These are phyloP conservation scores for Mallotus repandus DNA, from an alignment of 441 rosid genomes.

Conservation along the genomic window DNA sequence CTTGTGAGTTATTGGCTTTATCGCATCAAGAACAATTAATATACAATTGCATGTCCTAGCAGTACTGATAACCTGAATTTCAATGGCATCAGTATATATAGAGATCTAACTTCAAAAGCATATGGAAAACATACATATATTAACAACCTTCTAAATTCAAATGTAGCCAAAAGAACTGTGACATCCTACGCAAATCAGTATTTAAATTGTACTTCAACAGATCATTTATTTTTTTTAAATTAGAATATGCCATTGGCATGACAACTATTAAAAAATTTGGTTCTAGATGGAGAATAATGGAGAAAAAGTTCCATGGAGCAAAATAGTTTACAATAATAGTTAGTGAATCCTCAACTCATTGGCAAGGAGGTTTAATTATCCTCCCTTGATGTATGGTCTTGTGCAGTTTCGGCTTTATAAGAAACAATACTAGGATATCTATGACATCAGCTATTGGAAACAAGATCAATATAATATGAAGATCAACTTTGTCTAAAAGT, in stretches of 20 bases:
- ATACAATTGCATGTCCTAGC: slow-evolving; percentile 98
- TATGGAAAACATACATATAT: neutral
- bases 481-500: neutral
- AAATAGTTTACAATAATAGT: no score
- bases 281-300: neutral
- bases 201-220: neutral
- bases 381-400: neutral
- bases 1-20: slow-evolving; percentile 98
- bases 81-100: slow-evolving; percentile 16
- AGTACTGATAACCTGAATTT: slow-evolving; percentile 87
- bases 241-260: neutral
- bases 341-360: no score
- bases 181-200: neutral
- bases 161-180: neutral
- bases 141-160: neutral
- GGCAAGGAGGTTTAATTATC: neutral
- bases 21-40: slow-evolving; percentile 93
- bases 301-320: neutral
- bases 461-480: neutral
- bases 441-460: neutral
- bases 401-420: neutral
- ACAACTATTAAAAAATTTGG: neutral
- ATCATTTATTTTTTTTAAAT: neutral
- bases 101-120: slow-evolving; percentile 5
- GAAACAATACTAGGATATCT: neutral